These are phyloP conservation scores for Monosporascus sp. DNA, from an alignment of 2,329 filamentous ascomycete genomes.

Conservation along the genomic window DNA sequence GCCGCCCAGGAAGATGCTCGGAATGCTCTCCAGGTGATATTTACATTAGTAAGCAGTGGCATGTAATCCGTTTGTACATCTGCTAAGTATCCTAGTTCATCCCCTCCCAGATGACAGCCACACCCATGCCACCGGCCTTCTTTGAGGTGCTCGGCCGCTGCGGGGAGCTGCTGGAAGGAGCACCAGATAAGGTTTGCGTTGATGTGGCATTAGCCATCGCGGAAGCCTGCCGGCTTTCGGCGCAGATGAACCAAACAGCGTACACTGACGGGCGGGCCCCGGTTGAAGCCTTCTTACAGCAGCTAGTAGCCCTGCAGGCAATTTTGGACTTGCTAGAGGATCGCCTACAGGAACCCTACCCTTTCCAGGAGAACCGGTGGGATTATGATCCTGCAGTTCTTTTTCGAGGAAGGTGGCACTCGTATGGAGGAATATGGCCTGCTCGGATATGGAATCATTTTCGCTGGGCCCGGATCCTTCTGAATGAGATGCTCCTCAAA, in stretches of 20 bases:
- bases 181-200: constrained; percentile 32
- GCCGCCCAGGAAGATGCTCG: constrained; percentile 40
- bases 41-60: constrained; percentile 42
- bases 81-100: constrained; percentile 33
- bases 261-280: constrained; percentile 32
- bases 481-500: constrained; percentile 44
- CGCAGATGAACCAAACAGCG: constrained; percentile 26
- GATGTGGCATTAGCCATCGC: constrained; percentile 36
- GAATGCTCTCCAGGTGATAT: constrained; percentile 50
- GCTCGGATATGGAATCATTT: constrained; percentile 55
- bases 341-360: constrained; percentile 29
- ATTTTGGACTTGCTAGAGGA: constrained; percentile 35
- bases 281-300: constrained; percentile 30
- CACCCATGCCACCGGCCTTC: constrained; percentile 34
- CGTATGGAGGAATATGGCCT: constrained; percentile 48
- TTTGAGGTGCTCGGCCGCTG: constrained; percentile 38
- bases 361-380: constrained; percentile 27
- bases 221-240: constrained; percentile 34
- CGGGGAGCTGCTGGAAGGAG: constrained; percentile 23
- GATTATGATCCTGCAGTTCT: constrained; percentile 34
- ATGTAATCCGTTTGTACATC: background rate
- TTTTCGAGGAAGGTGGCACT: constrained; percentile 49
- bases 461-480: constrained; percentile 51
- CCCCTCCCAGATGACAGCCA: constrained; percentile 34
- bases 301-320: constrained; percentile 34